Base-by-base conservation (phyloP, 495 filamentous ascomycete species). In the Podospora didyma region DNA sequence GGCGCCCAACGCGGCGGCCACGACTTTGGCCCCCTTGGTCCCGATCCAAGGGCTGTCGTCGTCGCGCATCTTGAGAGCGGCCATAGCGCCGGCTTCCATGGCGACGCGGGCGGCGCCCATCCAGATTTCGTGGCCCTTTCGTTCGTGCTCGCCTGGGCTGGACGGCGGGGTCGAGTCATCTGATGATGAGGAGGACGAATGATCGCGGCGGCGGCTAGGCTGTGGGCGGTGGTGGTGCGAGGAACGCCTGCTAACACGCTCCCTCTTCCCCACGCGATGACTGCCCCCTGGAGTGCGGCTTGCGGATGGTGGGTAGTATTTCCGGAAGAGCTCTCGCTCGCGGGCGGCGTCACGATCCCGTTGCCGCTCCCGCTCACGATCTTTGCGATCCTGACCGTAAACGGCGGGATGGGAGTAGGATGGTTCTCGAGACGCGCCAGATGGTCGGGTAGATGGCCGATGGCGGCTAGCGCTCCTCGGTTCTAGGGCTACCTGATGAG, bases 1-100 rank as follows among this genome's bases (percentile, higher is more conserved):
- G 1, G 69, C 67, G 44, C 66, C 59, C 10, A 71, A 17, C 0
- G 66, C 69, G 0, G 69, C 65, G 0, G 69, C 58, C 3, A 57
- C 65, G 14, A 69, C 57, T 50, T 66, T 67, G 7, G 62, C 49
- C 10, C 62, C 69, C 49, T 69, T 67, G 17, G 58, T 17, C 16
- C 67, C 65, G 2, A 71, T 26, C 59, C 62, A 67, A 0, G 69
- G 61, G 2, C 55, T 50, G 2, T 62, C 57, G 51, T 71, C 62
- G 21, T 59, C 24, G n/a, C 55, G 58, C 20, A 64, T 28, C 41
- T 68, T 65, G 35, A 68, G 54, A 0, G 67, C 69, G 1, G 69
- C 58, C 16, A 63, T 39, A n/a, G 69, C 67, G 21, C 62, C 69
- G 0, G 67, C 64, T 46, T 68, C 59, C 16, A 68, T 19, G 0